Conservation (phyloP, 805 yeast species). For the Cyberlindnera misumaiensis region DNA sequence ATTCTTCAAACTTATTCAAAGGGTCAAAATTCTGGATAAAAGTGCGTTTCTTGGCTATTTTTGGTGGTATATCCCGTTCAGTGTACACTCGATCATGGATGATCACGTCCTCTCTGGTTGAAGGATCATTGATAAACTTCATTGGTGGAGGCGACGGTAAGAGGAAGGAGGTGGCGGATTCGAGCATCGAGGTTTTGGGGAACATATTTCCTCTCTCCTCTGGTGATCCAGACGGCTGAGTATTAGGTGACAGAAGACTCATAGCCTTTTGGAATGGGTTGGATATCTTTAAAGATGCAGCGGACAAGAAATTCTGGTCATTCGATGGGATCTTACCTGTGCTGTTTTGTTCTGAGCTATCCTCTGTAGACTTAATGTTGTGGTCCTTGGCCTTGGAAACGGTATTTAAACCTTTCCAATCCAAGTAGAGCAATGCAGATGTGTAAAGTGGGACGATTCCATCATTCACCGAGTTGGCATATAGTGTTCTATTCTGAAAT, state of each 20-base stretch:
- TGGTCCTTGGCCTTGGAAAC: slow-evolving; percentile 8
- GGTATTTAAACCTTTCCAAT: slow-evolving; percentile 30
- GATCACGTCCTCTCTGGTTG: slow-evolving; percentile 47
- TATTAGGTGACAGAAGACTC: slow-evolving; percentile 34
- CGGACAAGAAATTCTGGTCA: slow-evolving; percentile 9
- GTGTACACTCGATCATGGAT: slow-evolving; percentile 64
- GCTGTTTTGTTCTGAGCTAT: background rate
- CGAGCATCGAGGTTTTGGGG: slow-evolving; percentile 63
- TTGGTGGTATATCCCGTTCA: slow-evolving; percentile 40
- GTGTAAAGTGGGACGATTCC: slow-evolving; percentile 80
- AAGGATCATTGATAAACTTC: slow-evolving; percentile 58
- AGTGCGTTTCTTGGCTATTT: slow-evolving; percentile 11
- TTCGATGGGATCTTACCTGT: slow-evolving; percentile 15
- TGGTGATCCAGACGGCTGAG: slow-evolving; percentile 4
- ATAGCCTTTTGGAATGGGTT: slow-evolving; percentile 41
- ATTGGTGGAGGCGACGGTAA: slow-evolving; percentile 66
- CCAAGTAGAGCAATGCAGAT: slow-evolving; percentile 59
- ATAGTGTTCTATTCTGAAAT: slow-evolving; percentile 60
- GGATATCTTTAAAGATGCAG: slow-evolving; percentile 23
- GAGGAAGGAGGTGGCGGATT: slow-evolving; percentile 60
- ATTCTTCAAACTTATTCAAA: slow-evolving; percentile 33
- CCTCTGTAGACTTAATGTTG: background rate
- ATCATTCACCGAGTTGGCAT: slow-evolving; percentile 72
- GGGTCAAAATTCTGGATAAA: slow-evolving; percentile 28
- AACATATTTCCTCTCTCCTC: slow-evolving; percentile 24